phyloP scores from a whole-genome alignment of 1,284 basidiomycete species.

The Leccinum subrobustum region DNA sequence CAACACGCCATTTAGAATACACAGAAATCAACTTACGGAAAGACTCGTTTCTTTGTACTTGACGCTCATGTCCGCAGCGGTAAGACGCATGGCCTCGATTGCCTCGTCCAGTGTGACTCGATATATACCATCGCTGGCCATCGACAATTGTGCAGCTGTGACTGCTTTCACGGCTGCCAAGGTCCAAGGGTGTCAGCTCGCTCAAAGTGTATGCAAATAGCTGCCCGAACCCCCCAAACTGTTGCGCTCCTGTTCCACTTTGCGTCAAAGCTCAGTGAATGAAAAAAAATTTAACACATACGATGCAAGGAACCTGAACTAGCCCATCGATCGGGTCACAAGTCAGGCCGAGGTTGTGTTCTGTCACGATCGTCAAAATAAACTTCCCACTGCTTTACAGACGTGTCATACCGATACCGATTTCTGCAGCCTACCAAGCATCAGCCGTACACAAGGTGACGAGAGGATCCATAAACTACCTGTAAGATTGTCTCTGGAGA shows the following conservation, averaged over 20 bases:
- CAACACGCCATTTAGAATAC: slow-evolving; percentile 5
- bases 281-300: slow-evolving; percentile 39
- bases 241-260: slow-evolving; percentile 65
- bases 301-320: slow-evolving; percentile 94
- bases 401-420: slow-evolving; percentile 73
- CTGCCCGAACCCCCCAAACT: slow-evolving; percentile 69
- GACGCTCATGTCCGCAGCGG: slow-evolving; percentile 84
- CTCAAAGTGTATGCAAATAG: not conserved
- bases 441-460: slow-evolving; percentile 8
- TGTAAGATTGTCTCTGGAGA: slow-evolving; percentile 79
- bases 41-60: slow-evolving; percentile 94
- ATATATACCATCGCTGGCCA: slow-evolving; percentile 87
- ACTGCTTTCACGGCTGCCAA: slow-evolving; percentile 79
- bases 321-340: slow-evolving; percentile 93
- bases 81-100: slow-evolving; percentile 93
- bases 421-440: slow-evolving; percentile 79
- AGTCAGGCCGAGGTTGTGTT: slow-evolving; percentile 86
- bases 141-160: slow-evolving; percentile 90
- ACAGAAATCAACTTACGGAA: slow-evolving; percentile 52
- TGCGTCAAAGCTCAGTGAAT: slow-evolving; percentile 4
- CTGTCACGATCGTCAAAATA: slow-evolving; percentile 36
- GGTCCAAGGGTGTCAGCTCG: slow-evolving; percentile 10
- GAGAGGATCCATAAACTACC: slow-evolving; percentile 36
- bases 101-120: slow-evolving; percentile 92
- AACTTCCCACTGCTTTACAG: not conserved